Percentiles rank a stretch among this genome's conserved stretches.
Conservation (phyloP, 2,329 filamentous ascomycete genomes). For the Claviceps paspali region DNA sequence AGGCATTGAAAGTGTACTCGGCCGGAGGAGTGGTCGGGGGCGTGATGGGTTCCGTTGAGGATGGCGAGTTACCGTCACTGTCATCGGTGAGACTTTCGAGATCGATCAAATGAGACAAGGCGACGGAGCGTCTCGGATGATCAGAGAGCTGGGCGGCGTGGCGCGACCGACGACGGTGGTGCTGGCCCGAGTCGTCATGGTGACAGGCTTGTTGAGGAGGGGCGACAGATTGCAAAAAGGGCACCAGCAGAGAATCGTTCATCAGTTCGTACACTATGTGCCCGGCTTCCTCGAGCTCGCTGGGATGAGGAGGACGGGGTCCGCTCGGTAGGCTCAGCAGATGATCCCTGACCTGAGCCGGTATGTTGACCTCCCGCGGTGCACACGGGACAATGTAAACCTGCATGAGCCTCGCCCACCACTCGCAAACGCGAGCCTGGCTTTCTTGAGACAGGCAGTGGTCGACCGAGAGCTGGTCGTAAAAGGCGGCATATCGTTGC, state of each 20-base stretch:
- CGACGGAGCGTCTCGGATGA: slow-evolving; percentile 16
- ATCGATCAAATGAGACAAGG: slow-evolving; percentile 30
- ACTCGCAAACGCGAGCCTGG: slow-evolving; percentile 54
- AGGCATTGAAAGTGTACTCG: slow-evolving; percentile 36
- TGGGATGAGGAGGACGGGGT: slow-evolving; percentile 54
- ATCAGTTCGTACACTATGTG: slow-evolving; percentile 88
- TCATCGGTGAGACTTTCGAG: slow-evolving; percentile 47
- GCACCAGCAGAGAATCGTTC: slow-evolving; percentile 89
- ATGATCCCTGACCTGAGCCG: slow-evolving; percentile 67
- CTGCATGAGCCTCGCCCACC: slow-evolving; percentile 80
- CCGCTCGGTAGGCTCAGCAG: slow-evolving; percentile 45
- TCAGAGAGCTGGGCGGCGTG: background rate
- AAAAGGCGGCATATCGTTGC: slow-evolving; percentile 58
- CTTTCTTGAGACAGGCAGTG: slow-evolving; percentile 24
- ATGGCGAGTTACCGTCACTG: slow-evolving; percentile 43
- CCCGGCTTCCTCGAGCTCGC: slow-evolving; percentile 66
- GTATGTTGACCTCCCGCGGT: slow-evolving; percentile 80
- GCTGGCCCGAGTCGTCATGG: slow-evolving; percentile 21
- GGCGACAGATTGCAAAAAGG: slow-evolving; percentile 63
- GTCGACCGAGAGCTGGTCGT: slow-evolving; percentile 27
- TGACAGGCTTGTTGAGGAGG: slow-evolving; percentile 20
- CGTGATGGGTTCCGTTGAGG: slow-evolving; percentile 49
- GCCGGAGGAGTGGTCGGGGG: slow-evolving; percentile 59
- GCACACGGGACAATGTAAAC: slow-evolving; percentile 81
- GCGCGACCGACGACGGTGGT: slow-evolving; percentile 14